Evolutionary conservation across 2,329 filamentous ascomycete species (phyloP).

Genomic region (Penicillium occitanis): DNA sequence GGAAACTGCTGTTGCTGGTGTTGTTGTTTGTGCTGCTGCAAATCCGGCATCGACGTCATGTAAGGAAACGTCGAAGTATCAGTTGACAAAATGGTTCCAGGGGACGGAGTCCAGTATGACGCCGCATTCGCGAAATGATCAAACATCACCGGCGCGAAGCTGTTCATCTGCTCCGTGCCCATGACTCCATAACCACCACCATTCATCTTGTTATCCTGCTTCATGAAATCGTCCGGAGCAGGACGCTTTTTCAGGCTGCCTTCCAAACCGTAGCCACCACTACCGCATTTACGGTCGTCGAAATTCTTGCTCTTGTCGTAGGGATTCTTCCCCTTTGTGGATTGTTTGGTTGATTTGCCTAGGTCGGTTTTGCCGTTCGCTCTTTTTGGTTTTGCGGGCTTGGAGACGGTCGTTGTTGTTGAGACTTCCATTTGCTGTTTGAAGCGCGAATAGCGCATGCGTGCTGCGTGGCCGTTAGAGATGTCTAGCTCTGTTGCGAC

Average conservation of each 20-base stretch:
- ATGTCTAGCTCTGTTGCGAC: constrained; percentile 53
- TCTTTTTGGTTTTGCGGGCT: constrained; percentile 29
- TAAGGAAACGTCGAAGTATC: constrained; percentile 12
- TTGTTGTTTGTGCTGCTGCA: constrained; percentile 9
- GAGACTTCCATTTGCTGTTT: constrained; percentile 53
- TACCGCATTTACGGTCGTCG: background rate
- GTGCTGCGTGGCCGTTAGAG: constrained; percentile 57
- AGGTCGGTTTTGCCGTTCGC: constrained; percentile 26
- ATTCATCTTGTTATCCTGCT: constrained; percentile 5
- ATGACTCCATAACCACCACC: background rate
- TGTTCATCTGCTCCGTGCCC: constrained; percentile 13
- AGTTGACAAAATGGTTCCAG: constrained; percentile 9
- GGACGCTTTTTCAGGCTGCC: constrained; percentile 19
- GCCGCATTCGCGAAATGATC: constrained; percentile 16
- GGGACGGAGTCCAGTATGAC: constrained; percentile 20
- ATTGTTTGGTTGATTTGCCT: constrained; percentile 23
- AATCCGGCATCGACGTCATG: background rate
- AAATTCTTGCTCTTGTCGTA: constrained; percentile 10
- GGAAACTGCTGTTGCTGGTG: constrained; percentile 2
- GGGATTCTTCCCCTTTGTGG: constrained; percentile 21
- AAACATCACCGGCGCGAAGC: constrained; percentile 3
- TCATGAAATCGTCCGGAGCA: constrained; percentile 17
- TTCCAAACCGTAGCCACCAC: background rate
- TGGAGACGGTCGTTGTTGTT: constrained; percentile 26
- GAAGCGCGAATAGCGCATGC: constrained; percentile 59